A percentile compares a stretch with the other conserved stretches of the same genome.
These are phyloP conservation scores for Calonectria fujianensis DNA, from an alignment of 2,329 filamentous ascomycete genomes.

Conservation along the genomic window DNA sequence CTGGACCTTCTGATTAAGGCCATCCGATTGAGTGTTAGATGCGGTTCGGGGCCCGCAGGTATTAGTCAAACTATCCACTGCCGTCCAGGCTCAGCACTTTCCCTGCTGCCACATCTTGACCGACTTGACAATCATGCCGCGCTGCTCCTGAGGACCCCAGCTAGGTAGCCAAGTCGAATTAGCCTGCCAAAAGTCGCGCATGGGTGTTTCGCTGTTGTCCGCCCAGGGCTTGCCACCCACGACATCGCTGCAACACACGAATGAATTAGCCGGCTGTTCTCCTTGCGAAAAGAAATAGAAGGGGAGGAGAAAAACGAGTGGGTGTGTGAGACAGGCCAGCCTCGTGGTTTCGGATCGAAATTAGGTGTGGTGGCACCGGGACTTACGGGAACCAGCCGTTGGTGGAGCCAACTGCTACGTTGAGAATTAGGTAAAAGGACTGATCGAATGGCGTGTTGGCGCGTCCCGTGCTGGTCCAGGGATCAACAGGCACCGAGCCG, in stretches of 20 bases:
- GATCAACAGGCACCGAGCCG: constrained; percentile 63
- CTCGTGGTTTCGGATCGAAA: constrained; percentile 22
- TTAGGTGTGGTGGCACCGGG: neutral
- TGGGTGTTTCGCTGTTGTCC: constrained; percentile 62
- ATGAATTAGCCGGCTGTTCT: constrained; percentile 36
- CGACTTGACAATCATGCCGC: constrained; percentile 65
- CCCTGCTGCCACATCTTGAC: constrained; percentile 68
- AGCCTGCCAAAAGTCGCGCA: constrained; percentile 64
- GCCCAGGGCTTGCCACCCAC: constrained; percentile 66
- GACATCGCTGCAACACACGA: constrained; percentile 57
- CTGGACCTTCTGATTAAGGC: neutral
- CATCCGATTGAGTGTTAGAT: neutral
- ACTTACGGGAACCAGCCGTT: constrained; percentile 68
- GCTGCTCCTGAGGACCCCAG: constrained; percentile 55
- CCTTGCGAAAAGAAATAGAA: neutral
- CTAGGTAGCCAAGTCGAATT: constrained; percentile 64
- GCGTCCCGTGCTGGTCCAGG: constrained; percentile 63
- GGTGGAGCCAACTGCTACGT: constrained; percentile 68
- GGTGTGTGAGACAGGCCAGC: neutral
- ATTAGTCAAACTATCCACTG: neutral
- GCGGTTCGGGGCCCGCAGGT: neutral
- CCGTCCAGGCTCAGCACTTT: constrained; percentile 39
- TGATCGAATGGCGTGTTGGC: constrained; percentile 70
- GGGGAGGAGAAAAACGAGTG: neutral
- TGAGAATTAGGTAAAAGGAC: constrained; percentile 69